Evolutionary conservation across 2,329 filamentous ascomycete species (phyloP).

Genomic region (Penicillium sp.): DNA sequence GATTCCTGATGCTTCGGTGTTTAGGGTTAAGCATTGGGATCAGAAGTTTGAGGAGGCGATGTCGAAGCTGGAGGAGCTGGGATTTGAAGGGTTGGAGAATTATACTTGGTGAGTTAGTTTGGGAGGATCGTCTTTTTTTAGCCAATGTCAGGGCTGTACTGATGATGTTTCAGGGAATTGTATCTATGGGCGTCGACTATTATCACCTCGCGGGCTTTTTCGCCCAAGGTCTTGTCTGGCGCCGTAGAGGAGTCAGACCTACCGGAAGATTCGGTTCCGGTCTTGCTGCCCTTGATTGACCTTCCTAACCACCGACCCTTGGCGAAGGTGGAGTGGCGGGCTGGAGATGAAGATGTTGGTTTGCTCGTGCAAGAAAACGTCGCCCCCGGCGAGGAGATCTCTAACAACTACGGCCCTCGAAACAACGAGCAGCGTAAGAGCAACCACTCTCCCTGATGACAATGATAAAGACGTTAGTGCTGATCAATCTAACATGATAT

Average conservation of each 20-base stretch:
- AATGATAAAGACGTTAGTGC: no score
- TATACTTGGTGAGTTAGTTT: conserved; percentile 49
- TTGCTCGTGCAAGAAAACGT: conserved; percentile 53
- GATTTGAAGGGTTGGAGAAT: conserved; percentile 33
- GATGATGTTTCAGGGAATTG: conserved; percentile 41
- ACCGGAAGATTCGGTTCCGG: conserved; percentile 64
- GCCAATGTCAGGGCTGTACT: no score
- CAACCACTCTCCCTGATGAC: neutral
- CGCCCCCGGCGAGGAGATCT: conserved; percentile 57
- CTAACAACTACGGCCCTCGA: conserved; percentile 76
- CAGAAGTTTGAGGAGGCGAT: conserved; percentile 42
- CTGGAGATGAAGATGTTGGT: conserved; percentile 42
- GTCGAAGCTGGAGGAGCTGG: conserved; percentile 34
- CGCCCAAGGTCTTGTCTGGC: conserved; percentile 47
- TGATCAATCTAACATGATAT: conserved; percentile 8
- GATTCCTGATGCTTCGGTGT: conserved; percentile 38
- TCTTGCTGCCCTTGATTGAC: conserved; percentile 73
- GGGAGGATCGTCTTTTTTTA: no score
- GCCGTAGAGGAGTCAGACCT: conserved; percentile 43
- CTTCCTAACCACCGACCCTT: conserved; percentile 71
- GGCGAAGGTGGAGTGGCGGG: conserved; percentile 64
- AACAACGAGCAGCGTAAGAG: conserved; percentile 68
- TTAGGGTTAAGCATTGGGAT: conserved; percentile 40
- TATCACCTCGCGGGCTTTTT: conserved; percentile 50
- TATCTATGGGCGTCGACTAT: conserved; percentile 53